Conservation (phyloP, 2,329 filamentous ascomycete genomes). For the Colletotrichum musicola region DNA sequence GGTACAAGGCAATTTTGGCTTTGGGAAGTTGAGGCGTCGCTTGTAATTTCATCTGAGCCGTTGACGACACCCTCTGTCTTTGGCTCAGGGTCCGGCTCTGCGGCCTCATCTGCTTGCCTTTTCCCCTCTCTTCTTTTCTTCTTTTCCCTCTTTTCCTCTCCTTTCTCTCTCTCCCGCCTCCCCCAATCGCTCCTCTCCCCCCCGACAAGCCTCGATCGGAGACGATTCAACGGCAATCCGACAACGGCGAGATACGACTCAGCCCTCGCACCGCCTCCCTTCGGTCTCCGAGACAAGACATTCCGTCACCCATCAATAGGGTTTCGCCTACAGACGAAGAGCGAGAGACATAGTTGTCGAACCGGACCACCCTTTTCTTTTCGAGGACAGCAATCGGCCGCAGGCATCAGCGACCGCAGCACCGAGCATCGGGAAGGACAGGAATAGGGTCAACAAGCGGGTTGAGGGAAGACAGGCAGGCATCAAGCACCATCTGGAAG, state of each 20-base stretch:
- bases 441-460: constrained; percentile 12
- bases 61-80: constrained; percentile 29
- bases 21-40: constrained; percentile 31
- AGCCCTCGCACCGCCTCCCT: constrained; percentile 38
- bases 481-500: not conserved
- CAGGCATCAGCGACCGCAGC: constrained; percentile 4
- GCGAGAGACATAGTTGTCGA: not conserved
- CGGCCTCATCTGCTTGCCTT: constrained; percentile 18
- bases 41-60: constrained; percentile 36
- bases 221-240: constrained; percentile 36
- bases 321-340: not conserved
- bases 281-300: constrained; percentile 27
- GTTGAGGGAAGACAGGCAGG: not conserved
- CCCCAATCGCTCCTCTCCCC: constrained; percentile 28
- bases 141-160: constrained; percentile 18
- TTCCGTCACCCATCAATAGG: constrained; percentile 8
- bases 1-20: constrained; percentile 16
- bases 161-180: constrained; percentile 8
- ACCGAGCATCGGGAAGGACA: constrained; percentile 7
- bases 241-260: constrained; percentile 39
- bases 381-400: constrained; percentile 2
- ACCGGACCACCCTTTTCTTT: not conserved
- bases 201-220: constrained; percentile 37
- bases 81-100: not conserved
- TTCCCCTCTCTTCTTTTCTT: constrained; percentile 19